Conservation (phyloP, 2,329 filamentous ascomycete genomes). For the Fusarium fujikuroi region DNA sequence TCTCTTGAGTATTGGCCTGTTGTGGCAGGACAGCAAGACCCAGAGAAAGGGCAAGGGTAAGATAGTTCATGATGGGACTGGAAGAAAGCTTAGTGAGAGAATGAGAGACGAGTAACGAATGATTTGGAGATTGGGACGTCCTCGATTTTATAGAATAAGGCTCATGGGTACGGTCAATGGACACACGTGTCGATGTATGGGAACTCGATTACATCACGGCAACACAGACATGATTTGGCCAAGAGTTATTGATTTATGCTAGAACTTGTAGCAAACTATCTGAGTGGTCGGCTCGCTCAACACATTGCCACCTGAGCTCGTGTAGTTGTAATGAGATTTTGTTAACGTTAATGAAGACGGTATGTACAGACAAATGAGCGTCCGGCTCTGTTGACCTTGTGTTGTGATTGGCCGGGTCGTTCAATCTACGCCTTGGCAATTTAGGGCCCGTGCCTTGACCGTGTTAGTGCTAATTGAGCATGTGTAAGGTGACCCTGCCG, state of each 20-base stretch:
- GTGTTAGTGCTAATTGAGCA: not conserved
- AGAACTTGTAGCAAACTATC: rapidly evolving
- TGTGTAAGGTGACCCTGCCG: no score
- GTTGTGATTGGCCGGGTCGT: not conserved
- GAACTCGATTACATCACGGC: not conserved
- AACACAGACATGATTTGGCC: rapidly evolving
- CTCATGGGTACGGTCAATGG: no score
- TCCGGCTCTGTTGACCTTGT: rapidly evolving
- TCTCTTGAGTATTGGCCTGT: not conserved
- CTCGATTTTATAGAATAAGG: not conserved
- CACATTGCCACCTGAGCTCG: not conserved
- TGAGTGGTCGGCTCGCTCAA: not conserved
- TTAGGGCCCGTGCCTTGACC: not conserved
- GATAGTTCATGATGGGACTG: rapidly evolving
- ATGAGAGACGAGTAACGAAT: rapidly evolving
- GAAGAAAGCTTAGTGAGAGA: rapidly evolving
- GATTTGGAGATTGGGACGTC: rapidly evolving
- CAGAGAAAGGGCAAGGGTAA: not conserved
- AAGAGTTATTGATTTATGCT: rapidly evolving
- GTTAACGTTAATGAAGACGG: rapidly evolving
- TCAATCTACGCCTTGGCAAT: not conserved
- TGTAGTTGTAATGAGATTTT: no score
- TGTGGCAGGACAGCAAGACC: not conserved
- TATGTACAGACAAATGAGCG: not conserved
- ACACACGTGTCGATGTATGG: not conserved